These are phyloP conservation scores for Paramecium caudatum DNA, from an alignment of 73 alveolate species.

Conservation along the genomic window DNA sequence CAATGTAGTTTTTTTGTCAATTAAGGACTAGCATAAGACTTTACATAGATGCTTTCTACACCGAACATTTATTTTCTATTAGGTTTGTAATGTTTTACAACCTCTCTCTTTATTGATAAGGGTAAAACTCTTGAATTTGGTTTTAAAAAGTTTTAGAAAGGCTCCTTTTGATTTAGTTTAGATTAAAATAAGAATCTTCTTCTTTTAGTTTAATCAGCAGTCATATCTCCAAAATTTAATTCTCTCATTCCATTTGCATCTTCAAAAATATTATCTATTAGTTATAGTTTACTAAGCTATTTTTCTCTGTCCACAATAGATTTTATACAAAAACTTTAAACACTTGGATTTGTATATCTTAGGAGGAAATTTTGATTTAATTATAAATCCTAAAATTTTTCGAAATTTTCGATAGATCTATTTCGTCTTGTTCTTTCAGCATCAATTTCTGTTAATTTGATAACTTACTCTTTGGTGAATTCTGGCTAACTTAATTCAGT, in stretches of 20 bases:
- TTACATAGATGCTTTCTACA: background rate
- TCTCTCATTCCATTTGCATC: background rate
- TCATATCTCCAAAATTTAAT: constrained; percentile 28
- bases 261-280: background rate
- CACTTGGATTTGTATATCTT: constrained; percentile 21
- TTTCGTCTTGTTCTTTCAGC: background rate
- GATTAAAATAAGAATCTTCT: constrained; percentile 41
- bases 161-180: constrained; percentile 15
- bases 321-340: constrained; percentile 40
- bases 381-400: background rate
- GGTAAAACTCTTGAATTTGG: constrained; percentile 35
- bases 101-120: constrained; percentile 3
- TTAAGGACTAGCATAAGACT: background rate
- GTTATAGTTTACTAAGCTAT: background rate
- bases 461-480: background rate
- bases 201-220: constrained; percentile 29
- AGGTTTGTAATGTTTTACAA: background rate
- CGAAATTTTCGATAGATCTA: background rate
- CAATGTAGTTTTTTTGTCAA: background rate
- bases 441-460: constrained; percentile 8
- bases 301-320: constrained; percentile 40
- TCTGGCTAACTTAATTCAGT: background rate
- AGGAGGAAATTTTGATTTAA: background rate
- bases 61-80: background rate
- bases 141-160: constrained; percentile 20